These are phyloP conservation scores for Naematelia encephala DNA, from an alignment of 768 basidiomycete species.

Conservation along the genomic window DNA sequence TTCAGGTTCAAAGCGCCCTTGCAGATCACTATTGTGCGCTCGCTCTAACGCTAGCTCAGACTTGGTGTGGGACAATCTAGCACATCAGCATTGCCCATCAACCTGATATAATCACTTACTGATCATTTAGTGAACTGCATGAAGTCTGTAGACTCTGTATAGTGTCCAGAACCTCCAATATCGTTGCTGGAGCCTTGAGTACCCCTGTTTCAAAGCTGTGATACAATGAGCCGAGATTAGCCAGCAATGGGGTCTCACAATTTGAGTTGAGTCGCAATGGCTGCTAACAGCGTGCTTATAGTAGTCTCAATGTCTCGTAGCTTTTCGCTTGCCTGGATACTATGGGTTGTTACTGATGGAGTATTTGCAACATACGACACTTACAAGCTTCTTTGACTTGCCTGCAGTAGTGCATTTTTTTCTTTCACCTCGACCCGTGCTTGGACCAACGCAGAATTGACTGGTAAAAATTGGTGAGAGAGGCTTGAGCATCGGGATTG, in stretches of 20 bases:
- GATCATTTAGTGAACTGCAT: background rate
- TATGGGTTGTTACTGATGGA: too few relatives aligned
- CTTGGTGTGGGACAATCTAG: background rate
- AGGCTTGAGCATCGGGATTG: too few relatives aligned
- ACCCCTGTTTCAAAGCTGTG: background rate
- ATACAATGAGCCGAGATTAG: background rate
- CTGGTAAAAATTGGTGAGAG: background rate
- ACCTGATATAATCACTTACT: background rate
- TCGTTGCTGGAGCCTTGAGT: background rate
- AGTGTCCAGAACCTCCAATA: background rate
- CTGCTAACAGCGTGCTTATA: too few relatives aligned
- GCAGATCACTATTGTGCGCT: background rate
- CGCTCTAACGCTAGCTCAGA: background rate
- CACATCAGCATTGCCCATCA: background rate
- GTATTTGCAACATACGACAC: background rate
- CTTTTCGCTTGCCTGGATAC: too few relatives aligned
- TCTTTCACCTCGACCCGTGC: background rate
- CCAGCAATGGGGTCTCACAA: too few relatives aligned
- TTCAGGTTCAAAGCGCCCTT: too few relatives aligned
- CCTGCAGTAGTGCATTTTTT: background rate
- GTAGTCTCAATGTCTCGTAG: too few relatives aligned
- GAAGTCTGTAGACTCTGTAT: background rate
- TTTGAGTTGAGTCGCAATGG: too few relatives aligned
- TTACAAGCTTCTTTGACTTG: background rate
- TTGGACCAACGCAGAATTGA: background rate